Conservation (phyloP, 768 basidiomycete genomes). For the Chalciporus piperatus region DNA sequence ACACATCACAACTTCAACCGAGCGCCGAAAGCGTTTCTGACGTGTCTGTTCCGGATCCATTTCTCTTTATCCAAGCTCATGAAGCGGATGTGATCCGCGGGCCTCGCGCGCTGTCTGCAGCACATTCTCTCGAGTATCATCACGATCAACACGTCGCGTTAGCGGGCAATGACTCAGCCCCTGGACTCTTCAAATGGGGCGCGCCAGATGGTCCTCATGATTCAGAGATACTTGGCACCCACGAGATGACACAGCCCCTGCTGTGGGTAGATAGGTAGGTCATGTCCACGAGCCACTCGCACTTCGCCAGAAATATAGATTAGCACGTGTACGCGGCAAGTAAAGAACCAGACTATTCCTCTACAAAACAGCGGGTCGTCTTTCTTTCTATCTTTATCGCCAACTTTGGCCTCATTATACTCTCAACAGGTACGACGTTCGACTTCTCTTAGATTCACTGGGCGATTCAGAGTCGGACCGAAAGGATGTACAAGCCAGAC, state of each 20-base stretch:
- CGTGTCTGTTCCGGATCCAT: slow-evolving; percentile 18
- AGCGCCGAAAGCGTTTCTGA: neutral
- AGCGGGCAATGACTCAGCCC: slow-evolving; percentile 18
- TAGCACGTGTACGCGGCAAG: slow-evolving; percentile 1
- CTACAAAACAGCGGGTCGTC: slow-evolving; percentile 9
- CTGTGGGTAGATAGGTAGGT: slow-evolving; percentile 88
- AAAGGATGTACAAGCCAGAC: slow-evolving; percentile 1
- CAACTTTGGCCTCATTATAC: slow-evolving; percentile 19
- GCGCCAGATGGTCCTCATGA: slow-evolving; percentile 10
- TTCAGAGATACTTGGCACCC: neutral
- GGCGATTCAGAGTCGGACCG: slow-evolving; percentile 16
- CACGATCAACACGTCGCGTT: slow-evolving; percentile 6
- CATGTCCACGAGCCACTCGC: slow-evolving; percentile 23
- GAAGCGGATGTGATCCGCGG: slow-evolving; percentile 73
- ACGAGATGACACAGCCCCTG: slow-evolving; percentile 2
- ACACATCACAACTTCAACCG: slow-evolving; percentile 1
- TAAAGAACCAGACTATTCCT: slow-evolving; percentile 3
- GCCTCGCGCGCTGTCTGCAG: slow-evolving; percentile 39
- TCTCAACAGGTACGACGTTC: slow-evolving; percentile 68
- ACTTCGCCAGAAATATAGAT: slow-evolving; percentile 6
- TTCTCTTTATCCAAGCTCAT: slow-evolving; percentile 62
- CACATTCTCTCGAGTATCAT: slow-evolving; percentile 33
- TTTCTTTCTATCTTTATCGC: slow-evolving; percentile 13
- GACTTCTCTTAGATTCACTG: slow-evolving; percentile 64
- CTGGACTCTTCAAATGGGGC: slow-evolving; percentile 37